Conservation (phyloP, 2,329 filamentous ascomycete species). For the Pseudopyricularia javanii region DNA sequence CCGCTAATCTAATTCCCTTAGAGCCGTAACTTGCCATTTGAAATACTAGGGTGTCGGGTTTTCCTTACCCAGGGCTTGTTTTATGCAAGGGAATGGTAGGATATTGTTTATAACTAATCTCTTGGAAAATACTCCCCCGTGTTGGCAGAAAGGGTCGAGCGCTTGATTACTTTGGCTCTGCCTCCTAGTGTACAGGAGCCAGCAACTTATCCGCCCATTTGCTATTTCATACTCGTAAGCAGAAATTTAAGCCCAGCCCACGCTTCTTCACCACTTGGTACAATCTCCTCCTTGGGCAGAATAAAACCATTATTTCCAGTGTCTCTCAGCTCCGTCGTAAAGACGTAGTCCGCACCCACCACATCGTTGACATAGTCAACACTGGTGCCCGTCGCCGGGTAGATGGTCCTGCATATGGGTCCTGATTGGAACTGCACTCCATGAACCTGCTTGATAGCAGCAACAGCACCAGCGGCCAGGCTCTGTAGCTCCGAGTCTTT, state of each 20-base stretch:
- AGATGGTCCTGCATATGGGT: conserved; percentile 49
- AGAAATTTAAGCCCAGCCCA: conserved; percentile 48
- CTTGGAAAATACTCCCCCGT: too few relatives aligned
- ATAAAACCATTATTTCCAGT: conserved; percentile 27
- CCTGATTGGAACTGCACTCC: conserved; percentile 28
- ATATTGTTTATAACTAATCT: too few relatives aligned
- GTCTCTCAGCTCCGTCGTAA: conserved; percentile 26
- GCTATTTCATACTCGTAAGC: conserved; percentile 24
- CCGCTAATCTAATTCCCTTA: too few relatives aligned
- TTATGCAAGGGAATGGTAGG: too few relatives aligned
- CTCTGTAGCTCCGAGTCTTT: conserved; percentile 34
- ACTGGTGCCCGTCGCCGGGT: conserved; percentile 35
- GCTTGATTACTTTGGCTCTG: neutral
- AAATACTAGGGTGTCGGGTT: too few relatives aligned
- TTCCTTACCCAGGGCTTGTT: too few relatives aligned
- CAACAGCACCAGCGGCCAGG: conserved; percentile 33
- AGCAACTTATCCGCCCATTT: neutral
- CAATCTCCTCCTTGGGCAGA: conserved; percentile 27
- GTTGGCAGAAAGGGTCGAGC: too few relatives aligned
- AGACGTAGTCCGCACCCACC: conserved; percentile 25
- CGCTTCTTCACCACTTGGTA: conserved; percentile 28
- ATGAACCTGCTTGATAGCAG: conserved; percentile 33
- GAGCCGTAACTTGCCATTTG: too few relatives aligned
- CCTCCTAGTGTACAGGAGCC: neutral
- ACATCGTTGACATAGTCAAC: conserved; percentile 33